phyloP scores from a whole-genome alignment of 2,329 filamentous ascomycete species.

The Cadophora sp. region DNA sequence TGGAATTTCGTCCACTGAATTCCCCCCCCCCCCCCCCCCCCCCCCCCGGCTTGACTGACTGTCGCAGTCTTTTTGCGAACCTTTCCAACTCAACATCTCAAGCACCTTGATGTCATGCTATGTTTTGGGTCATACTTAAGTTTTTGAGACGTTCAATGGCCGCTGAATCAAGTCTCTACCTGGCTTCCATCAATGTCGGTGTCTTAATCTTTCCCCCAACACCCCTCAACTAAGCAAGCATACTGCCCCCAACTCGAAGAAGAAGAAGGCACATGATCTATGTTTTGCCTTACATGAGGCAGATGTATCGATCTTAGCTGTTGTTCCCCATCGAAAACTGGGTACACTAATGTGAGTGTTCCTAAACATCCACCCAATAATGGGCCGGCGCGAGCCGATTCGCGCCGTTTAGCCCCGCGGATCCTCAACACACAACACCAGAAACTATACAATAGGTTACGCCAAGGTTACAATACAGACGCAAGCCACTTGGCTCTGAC shows the following conservation, averaged over 20 bases:
- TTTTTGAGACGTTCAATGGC: neutral
- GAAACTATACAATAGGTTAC: neutral
- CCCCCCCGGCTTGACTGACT: too few species aligned
- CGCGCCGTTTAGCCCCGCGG: neutral
- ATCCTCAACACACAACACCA: constrained; percentile 2
- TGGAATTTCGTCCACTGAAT: too few species aligned
- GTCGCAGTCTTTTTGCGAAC: too few species aligned
- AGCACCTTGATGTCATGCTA: too few species aligned
- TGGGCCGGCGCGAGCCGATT: constrained; percentile 12
- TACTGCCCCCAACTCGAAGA: neutral
- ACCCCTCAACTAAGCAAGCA: too few species aligned
- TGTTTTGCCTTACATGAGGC: neutral
- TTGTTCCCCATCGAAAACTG: neutral
- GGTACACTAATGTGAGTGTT: constrained; percentile 7
- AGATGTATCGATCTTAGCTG: neutral
- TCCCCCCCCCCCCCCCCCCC: too few species aligned
- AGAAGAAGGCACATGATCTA: neutral
- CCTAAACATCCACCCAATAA: neutral
- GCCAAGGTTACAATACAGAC: neutral
- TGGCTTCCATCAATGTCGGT: neutral
- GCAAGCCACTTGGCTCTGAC: constrained; percentile 12
- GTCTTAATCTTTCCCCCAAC: too few species aligned
- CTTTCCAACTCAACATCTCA: too few species aligned
- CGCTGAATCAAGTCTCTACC: too few species aligned
- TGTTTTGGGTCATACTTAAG: too few species aligned